Conservation (phyloP, 441 rosid genomes). For the Eruca vesicaria region DNA sequence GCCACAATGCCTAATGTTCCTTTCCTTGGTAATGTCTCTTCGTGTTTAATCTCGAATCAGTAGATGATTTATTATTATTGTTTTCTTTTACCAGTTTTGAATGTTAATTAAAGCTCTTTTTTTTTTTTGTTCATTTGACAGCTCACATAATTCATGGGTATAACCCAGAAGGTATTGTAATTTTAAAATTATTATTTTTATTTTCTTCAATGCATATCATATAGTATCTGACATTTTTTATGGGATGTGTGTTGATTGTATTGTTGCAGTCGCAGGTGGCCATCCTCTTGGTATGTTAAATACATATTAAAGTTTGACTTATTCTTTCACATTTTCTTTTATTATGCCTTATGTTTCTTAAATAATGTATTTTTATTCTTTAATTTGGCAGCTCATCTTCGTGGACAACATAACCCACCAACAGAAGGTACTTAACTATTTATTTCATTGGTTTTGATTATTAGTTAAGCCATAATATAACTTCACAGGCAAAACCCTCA, state of each 20-base stretch:
- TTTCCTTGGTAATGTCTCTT: conserved; percentile 5
- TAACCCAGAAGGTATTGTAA: conserved; percentile 7
- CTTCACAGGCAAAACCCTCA: neutral
- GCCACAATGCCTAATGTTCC: conserved; percentile 10
- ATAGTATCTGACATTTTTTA: conserved; percentile 3
- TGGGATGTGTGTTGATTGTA: conserved; percentile 9
- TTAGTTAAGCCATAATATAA: neutral
- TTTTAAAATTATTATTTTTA: neutral
- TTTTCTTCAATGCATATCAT: neutral
- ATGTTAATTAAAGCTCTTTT: neutral
- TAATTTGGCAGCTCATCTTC: conserved; percentile 21
- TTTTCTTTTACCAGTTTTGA: neutral
- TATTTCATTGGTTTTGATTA: neutral
- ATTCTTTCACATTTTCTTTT: neutral
- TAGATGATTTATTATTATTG: neutral
- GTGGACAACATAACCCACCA: conserved; percentile 18
- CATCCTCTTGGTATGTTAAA: conserved; percentile 27
- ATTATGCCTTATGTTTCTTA: neutral
- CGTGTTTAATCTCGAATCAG: neutral
- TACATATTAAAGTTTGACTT: neutral
- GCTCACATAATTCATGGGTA: neutral
- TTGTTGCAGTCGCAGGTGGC: conserved; percentile 5
- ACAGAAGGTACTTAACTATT: conserved; percentile 6
- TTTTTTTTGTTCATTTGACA: neutral
- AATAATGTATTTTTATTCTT: neutral